Conservation (phyloP, 2,329 filamentous ascomycete genomes). For the Ophiostoma montium region DNA sequence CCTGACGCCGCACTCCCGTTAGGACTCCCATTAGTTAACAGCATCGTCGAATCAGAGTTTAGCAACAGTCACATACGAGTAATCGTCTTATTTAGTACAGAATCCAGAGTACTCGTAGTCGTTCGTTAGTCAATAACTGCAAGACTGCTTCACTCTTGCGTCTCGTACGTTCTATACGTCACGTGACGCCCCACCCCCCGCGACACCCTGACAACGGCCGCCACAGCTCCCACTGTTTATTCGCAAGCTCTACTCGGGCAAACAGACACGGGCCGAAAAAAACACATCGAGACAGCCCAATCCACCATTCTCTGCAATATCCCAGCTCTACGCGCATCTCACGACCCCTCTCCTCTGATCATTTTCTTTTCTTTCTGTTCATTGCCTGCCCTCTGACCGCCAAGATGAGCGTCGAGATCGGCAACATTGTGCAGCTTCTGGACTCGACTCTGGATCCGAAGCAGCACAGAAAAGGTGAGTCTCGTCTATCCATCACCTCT, state of each 20-base stretch:
- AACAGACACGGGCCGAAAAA: neutral
- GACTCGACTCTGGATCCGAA: slow-evolving; percentile 79
- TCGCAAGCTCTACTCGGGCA: slow-evolving; percentile 3
- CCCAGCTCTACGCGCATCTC: neutral
- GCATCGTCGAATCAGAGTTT: too few relatives aligned
- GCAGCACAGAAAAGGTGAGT: slow-evolving; percentile 73
- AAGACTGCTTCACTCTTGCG: neutral
- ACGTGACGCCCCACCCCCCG: slow-evolving; percentile 9
- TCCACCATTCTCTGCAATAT: neutral
- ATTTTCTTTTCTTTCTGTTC: neutral
- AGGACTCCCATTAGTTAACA: too few relatives aligned
- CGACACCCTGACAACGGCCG: slow-evolving; percentile 8
- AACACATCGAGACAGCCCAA: neutral
- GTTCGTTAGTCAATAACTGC: too few relatives aligned
- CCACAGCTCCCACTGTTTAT: slow-evolving; percentile 9
- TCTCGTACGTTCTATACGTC: too few relatives aligned
- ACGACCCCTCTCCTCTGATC: too few relatives aligned
- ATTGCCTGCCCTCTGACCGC: slow-evolving; percentile 1
- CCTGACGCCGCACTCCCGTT: too few relatives aligned
- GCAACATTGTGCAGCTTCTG: slow-evolving; percentile 64
- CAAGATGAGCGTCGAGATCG: slow-evolving; percentile 43
- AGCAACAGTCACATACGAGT: too few relatives aligned
- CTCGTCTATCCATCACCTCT: neutral
- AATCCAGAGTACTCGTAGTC: too few relatives aligned
- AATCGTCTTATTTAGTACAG: too few relatives aligned